These are phyloP conservation scores for Coprinopsis marcescibilis DNA, from an alignment of 768 basidiomycete genomes.

Conservation along the genomic window DNA sequence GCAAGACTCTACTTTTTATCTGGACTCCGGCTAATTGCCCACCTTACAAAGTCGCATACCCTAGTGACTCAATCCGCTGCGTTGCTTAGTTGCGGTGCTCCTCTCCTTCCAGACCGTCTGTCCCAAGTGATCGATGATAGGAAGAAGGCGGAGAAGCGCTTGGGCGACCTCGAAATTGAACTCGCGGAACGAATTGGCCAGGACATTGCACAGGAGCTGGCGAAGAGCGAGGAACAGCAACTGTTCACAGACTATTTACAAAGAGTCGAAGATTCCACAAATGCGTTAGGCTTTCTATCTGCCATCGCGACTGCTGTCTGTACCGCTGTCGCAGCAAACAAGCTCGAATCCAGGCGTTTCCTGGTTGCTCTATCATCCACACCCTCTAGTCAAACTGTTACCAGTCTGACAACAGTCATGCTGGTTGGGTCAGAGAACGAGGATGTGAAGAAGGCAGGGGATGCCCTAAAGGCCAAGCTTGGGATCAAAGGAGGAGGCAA, in stretches of 20 bases:
- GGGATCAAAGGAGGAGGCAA: slow-evolving; percentile 76
- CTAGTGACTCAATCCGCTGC: slow-evolving; percentile 51
- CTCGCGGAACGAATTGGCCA: slow-evolving; percentile 46
- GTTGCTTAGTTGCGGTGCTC: slow-evolving; percentile 61
- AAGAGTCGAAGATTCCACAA: slow-evolving; percentile 55
- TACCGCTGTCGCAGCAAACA: slow-evolving; percentile 17
- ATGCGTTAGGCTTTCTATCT: slow-evolving; percentile 54
- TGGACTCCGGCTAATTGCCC: slow-evolving; percentile 68
- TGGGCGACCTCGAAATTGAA: slow-evolving; percentile 64
- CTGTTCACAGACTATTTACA: slow-evolving; percentile 44
- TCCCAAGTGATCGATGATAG: slow-evolving; percentile 61
- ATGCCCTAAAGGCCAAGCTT: slow-evolving; percentile 49
- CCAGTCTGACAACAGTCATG: slow-evolving; percentile 50
- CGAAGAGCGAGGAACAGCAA: slow-evolving; percentile 15
- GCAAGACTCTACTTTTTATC: slow-evolving; percentile 76
- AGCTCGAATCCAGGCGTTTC: slow-evolving; percentile 26
- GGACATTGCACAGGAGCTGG: slow-evolving; percentile 33
- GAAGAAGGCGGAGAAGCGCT: slow-evolving; percentile 60
- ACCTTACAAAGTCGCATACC: slow-evolving; percentile 54
- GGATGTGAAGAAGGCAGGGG: slow-evolving; percentile 53
- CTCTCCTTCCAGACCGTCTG: slow-evolving; percentile 65
- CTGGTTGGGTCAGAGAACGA: slow-evolving; percentile 57
- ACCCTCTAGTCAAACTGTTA: slow-evolving; percentile 46
- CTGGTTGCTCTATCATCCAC: slow-evolving; percentile 57
- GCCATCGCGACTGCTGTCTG: slow-evolving; percentile 47